These are phyloP conservation scores for Annulohypoxylon truncatum DNA, from an alignment of 2,329 filamentous ascomycete genomes.

Conservation along the genomic window DNA sequence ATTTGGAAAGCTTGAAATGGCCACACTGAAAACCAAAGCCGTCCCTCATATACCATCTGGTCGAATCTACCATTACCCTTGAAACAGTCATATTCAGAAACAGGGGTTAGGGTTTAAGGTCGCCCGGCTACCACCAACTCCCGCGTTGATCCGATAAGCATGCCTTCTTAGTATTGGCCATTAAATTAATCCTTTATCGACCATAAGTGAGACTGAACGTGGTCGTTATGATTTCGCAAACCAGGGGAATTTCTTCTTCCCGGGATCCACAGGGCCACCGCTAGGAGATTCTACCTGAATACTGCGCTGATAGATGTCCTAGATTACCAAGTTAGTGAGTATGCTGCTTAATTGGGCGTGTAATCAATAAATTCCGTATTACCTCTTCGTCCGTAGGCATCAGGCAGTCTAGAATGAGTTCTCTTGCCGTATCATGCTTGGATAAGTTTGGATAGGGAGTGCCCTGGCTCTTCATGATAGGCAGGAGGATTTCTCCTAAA, in stretches of 20 bases:
- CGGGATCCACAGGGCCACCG: constrained; percentile 58
- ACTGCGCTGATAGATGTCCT: constrained; percentile 75
- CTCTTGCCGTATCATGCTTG: constrained; percentile 76
- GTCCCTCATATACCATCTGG: constrained; percentile 7
- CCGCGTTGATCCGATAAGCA: constrained; percentile 16
- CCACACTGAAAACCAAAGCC: not conserved
- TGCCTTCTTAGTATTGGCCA: constrained; percentile 7
- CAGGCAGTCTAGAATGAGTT: constrained; percentile 82
- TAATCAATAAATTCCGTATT: constrained; percentile 50
- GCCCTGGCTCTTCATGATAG: constrained; percentile 91
- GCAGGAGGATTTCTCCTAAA: constrained; percentile 89
- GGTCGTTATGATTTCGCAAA: constrained; percentile 59
- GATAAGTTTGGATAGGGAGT: constrained; percentile 80
- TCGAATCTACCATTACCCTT: constrained; percentile 12
- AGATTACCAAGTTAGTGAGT: constrained; percentile 32
- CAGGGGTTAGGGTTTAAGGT: not conserved
- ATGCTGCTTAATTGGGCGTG: not conserved
- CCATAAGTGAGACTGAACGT: constrained; percentile 14
- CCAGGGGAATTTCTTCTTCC: constrained; percentile 76
- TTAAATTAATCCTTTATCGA: constrained; percentile 1
- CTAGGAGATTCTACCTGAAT: constrained; percentile 66
- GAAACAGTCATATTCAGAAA: constrained; percentile 9
- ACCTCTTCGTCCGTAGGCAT: constrained; percentile 91
- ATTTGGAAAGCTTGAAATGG: not conserved
- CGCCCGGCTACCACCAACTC: constrained; percentile 24